Percentiles rank a stretch among this genome's conserved stretches.
These are phyloP conservation scores for Anisodus tanguticus DNA, from an alignment of 257 asterid genomes.

Conservation along the genomic window DNA sequence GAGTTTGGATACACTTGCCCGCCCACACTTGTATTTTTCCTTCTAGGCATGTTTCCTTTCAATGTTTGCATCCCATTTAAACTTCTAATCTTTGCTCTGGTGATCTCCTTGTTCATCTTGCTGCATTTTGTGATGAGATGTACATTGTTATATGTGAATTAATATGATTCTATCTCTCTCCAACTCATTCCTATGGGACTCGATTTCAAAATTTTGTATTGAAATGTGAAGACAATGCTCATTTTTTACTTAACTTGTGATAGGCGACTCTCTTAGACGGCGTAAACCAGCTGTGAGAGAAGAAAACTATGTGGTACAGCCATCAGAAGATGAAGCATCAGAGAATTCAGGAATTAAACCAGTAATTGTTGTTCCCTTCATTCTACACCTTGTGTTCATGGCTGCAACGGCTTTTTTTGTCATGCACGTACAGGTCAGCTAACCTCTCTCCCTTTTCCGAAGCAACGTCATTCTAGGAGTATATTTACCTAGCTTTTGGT, in stretches of 20 bases:
- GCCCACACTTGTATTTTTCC: background rate
- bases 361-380: conserved; percentile 69
- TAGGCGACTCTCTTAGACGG: conserved; percentile 44
- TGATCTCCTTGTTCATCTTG: conserved; percentile 25
- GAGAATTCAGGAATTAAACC: conserved; percentile 44
- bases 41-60: background rate
- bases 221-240: conserved; percentile 14
- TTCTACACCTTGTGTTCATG: conserved; percentile 83
- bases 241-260: background rate
- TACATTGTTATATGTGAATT: conserved; percentile 19
- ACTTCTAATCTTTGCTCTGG: background rate
- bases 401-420: conserved; percentile 74
- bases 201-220: background rate
- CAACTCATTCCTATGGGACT: conserved; percentile 5
- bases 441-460: conserved; percentile 5
- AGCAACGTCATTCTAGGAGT: background rate
- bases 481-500: conserved; percentile 7
- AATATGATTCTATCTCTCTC: background rate
- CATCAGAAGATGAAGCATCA: conserved; percentile 43
- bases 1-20: background rate
- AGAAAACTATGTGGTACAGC: conserved; percentile 36
- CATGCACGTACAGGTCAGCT: conserved; percentile 91
- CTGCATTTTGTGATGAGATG: conserved; percentile 29
- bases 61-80: background rate
- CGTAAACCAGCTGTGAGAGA: conserved; percentile 49